Evolutionary conservation across 225 moss, liverwort and hornwort genomes (phyloP), one percentile per base, ranked within the genome.

Genomic region (Thuidium tamariscinum): DNA sequence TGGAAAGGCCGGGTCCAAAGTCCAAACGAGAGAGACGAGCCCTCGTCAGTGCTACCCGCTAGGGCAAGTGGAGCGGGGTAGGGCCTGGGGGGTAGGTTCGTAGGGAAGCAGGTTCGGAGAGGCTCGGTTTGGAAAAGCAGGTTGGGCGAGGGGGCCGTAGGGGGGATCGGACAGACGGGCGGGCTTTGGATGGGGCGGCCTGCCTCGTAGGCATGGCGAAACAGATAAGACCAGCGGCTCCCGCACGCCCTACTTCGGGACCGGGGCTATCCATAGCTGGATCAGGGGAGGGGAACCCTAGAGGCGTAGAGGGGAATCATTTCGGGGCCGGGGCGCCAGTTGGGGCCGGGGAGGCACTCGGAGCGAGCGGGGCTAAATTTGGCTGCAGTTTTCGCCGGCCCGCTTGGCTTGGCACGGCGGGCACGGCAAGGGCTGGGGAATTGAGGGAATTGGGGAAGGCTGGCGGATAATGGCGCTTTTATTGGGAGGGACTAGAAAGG

Each of bases 181-280:
- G 48, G 77, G 85, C 25, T 73, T 85, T 79, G 91, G 91, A 89
- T 91, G 91, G 91, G 89, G 89, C 84, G 87, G 89, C 89, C 89
- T 91, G 91, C 91, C 91, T 91, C 89, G 91, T 91, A 91, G 89
- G 89, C 89, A 87, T 74, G 89, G 91, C 85, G 82, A 85, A 91
- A 87, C 91, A 91, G 91, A 91, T 91, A 91, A 91, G 91, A 89
- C 87, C 87, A 56, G 81, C 64, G 12, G 63, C 81, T 54, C 81
- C 81, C 73, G 86, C 86, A 86, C 86, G 86, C 86, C 80, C 86
- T 86, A 86, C 71, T 80, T 13, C 63, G 61, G 56, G 3, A 6
- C 64, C 63, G 23, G 64, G 64, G 34, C 80, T 63, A 81, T 64
- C 80, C 63, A n/a, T 81, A 81, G 80, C 63, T 64, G 63, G 80